A percentile compares a stretch with the other conserved stretches of the same genome.
Evolutionary conservation across 495 filamentous ascomycete genomes (phyloP).

Genomic region (Bombardia bombarda): DNA sequence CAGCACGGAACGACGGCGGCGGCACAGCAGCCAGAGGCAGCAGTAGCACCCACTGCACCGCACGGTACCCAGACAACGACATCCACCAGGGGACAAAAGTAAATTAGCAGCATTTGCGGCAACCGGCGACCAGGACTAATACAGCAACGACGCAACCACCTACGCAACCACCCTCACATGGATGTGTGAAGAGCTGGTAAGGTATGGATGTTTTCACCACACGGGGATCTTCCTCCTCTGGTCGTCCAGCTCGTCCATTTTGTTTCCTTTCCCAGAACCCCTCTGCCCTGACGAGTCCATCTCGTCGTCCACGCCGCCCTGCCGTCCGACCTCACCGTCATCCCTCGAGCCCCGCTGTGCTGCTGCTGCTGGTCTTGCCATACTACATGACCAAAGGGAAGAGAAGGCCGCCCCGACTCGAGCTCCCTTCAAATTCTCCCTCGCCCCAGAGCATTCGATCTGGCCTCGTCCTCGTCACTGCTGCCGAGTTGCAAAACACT

Average conservation of each 20-base stretch:
- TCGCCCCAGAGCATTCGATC: too few relatives aligned
- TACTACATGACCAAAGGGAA: not conserved
- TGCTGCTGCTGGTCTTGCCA: too few relatives aligned
- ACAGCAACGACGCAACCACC: constrained; percentile 12
- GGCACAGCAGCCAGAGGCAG: too few relatives aligned
- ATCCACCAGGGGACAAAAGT: constrained; percentile 30
- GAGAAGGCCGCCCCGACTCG: not conserved
- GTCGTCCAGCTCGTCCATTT: constrained; percentile 1
- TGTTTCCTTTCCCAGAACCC: not conserved
- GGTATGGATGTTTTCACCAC: constrained; percentile 21
- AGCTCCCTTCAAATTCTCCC: too few relatives aligned
- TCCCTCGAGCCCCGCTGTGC: not conserved
- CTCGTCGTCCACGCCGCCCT: not conserved
- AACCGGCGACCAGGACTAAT: constrained; percentile 27
- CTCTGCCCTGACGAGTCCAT: not conserved
- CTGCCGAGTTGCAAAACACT: too few relatives aligned
- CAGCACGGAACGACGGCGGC: too few relatives aligned
- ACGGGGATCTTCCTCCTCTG: constrained; percentile 20
- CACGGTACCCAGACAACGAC: constrained; percentile 24
- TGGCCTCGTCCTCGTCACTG: too few relatives aligned
- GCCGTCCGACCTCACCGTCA: not conserved
- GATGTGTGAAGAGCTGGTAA: constrained; percentile 11
- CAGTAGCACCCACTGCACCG: constrained; percentile 20
- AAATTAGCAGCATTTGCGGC: constrained; percentile 30
- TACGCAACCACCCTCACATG: constrained; percentile 26